Evolutionary conservation across 169 alveolate species (phyloP), one percentile per base, ranked within the genome.

Genomic region (Cryptosporidium xiaoi): DNA sequence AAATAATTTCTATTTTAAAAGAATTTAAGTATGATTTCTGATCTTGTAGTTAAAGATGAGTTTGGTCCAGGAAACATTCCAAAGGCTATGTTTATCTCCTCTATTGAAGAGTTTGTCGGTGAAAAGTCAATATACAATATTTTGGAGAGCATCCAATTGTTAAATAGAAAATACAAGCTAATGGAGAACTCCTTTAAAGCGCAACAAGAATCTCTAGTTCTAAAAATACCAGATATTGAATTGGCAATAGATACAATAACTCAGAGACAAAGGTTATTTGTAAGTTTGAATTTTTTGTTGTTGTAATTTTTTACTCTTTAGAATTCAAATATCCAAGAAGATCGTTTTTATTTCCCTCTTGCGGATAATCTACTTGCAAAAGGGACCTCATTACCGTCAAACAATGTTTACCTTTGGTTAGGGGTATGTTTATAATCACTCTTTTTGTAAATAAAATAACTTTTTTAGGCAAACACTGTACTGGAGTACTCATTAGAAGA

Each of bases 401-500:
- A 93, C 44, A 90, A 93, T 8, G 92, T 93, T 44, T 92, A 92
- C 64, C 92, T 94, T 5, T 94, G 97, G 97, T 93, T 94, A 34
- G 96, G 96, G 71, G 97, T 94, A 66, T 16, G 94, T 84, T 31
- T 15, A 34, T 27, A 62, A 18, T 12, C 31, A 33, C 12, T 58
- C 27, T 16, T 40, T 69, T 31, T 44, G 31, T 6, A 18, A 15
- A 51, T 55, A 36, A 34, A 62, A 60, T 34, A 62, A 24, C 18
- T 27, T 27, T 27, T 3, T 31, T 67, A 95, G 97, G 96, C 97
- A 46, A 94, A 94, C 69, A 93, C 95, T 8, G 71, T 95, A 93
- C 94, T 95, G 50, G 97, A 95, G 83, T 95, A 94, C 69, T 91
- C 96, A 18, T 67, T 95, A 56, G 93, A 93, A 34, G 97, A 95